Base-by-base conservation (phyloP, 495 filamentous ascomycete species). In the Cairneyella variabilis region DNA sequence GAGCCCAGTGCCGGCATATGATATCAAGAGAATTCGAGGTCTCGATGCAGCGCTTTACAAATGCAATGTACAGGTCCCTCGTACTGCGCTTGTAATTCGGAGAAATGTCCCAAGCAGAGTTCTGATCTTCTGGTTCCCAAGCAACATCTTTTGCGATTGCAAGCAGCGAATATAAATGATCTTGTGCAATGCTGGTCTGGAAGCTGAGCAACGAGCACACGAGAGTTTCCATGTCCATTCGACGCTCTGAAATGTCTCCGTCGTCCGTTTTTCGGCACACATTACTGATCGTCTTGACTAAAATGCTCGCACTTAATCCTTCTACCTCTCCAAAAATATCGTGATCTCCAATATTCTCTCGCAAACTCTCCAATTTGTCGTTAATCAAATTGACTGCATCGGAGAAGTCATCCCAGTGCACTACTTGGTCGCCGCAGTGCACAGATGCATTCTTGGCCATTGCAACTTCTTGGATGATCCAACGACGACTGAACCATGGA, bases 391-490 rank as follows among this genome's bases (percentile, higher is more conserved):
- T 26, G 16, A 54, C 28, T 6, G 52, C 52, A 21, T 58, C 62
- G 12, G 64, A 59, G n/a, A 69, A 60, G 11, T 65, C 53, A 10
- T 57, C 41, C 66, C 62, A 69, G 2, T 48, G 17, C n/a, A 69
- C 53, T 3, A 20, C 14, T 9, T 65, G 45, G 12, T n/a, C 22
- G 3, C 66, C 66, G 34, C 64, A 69, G 34, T 65, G 54, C 10
- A 69, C 34, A 2, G 42, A 60, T 17, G 64, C 64, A 9, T 53
- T 41, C 22, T 52, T 57, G 2, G 69, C 62, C 25, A 70, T 43
- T 3, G 66, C 64, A 18, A 70, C 62, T 36, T 72, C 69, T 48
- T 71, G 66, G 3, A 70, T 49, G 16, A 66, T 59, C 67, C 67
- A 70, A 0, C 64, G 57, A 0, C 66, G 57, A 11, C 54, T 62